phyloP scores from a whole-genome alignment of 2,329 filamentous ascomycete genomes.

The Trichophyton rubrum region DNA sequence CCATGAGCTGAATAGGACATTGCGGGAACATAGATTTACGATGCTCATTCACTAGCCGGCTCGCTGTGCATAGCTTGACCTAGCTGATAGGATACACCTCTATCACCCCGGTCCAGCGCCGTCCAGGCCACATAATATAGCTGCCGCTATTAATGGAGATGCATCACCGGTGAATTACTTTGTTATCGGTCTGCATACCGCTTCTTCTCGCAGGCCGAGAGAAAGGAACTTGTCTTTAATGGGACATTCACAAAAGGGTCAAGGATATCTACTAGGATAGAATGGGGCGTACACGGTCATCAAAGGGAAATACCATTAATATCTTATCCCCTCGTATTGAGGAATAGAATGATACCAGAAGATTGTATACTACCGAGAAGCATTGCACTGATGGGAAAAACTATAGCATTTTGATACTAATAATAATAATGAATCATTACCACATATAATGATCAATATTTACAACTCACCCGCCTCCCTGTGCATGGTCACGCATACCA shows the following conservation, averaged over 20 bases:
- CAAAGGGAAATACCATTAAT: neutral
- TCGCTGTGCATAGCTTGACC: neutral
- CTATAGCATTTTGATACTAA: neutral
- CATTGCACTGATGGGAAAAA: neutral
- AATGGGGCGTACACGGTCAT: neutral
- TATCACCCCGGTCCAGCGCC: neutral
- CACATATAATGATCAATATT: neutral
- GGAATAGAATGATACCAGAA: neutral
- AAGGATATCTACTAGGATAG: neutral
- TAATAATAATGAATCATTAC: neutral
- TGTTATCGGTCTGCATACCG: neutral
- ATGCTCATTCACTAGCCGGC: neutral
- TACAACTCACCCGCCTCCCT: neutral
- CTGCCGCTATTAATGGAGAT: neutral
- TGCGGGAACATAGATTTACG: neutral
- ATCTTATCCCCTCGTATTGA: neutral
- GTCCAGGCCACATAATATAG: neutral
- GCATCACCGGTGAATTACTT: neutral
- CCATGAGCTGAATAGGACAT: neutral
- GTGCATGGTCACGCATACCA: neutral
- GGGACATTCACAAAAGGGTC: neutral
- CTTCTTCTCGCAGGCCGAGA: neutral
- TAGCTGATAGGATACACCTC: neutral
- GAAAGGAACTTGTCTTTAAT: neutral
- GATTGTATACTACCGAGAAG: neutral